Conservation (phyloP, 2,329 filamentous ascomycete genomes). For the Paracorniculantispora psalliotae region DNA sequence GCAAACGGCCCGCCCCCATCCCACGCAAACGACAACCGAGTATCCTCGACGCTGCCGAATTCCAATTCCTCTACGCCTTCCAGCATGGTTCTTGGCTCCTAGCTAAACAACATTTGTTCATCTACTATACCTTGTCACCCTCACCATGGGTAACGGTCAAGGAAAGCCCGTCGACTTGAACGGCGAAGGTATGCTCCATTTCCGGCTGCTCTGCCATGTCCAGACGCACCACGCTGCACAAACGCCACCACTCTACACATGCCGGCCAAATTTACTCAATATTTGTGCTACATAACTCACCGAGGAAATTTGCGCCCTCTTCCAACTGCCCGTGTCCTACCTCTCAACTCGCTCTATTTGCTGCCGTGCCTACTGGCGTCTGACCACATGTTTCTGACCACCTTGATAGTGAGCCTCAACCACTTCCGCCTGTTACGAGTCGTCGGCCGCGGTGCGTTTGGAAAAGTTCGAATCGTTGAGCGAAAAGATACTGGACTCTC, state of each 20-base stretch:
- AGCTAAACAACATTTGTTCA: background rate
- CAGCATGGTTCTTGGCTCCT: slow-evolving; percentile 11
- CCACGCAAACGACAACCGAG: background rate
- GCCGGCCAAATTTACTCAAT: background rate
- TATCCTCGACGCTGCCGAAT: background rate
- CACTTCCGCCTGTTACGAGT: slow-evolving; percentile 94
- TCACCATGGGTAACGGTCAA: slow-evolving; percentile 83
- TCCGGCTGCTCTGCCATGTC: background rate
- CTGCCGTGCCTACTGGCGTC: background rate
- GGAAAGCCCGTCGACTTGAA: slow-evolving; percentile 89
- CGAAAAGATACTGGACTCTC: slow-evolving; percentile 90
- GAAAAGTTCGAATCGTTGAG: slow-evolving; percentile 97
- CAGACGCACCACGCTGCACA: background rate
- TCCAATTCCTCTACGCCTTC: background rate
- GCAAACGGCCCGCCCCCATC: slow-evolving; percentile 1
- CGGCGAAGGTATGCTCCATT: slow-evolving; percentile 68
- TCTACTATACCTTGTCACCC: background rate
- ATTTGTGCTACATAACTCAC: background rate
- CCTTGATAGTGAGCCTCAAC: slow-evolving; percentile 76
- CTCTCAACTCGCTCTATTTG: background rate
- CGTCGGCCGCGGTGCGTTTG: slow-evolving; percentile 95
- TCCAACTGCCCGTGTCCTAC: background rate
- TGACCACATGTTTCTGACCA: slow-evolving; percentile 3
- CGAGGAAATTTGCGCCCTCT: background rate
- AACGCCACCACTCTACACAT: background rate